phyloP scores from a whole-genome alignment of 495 filamentous ascomycete genomes.

The Tuber indicum region DNA sequence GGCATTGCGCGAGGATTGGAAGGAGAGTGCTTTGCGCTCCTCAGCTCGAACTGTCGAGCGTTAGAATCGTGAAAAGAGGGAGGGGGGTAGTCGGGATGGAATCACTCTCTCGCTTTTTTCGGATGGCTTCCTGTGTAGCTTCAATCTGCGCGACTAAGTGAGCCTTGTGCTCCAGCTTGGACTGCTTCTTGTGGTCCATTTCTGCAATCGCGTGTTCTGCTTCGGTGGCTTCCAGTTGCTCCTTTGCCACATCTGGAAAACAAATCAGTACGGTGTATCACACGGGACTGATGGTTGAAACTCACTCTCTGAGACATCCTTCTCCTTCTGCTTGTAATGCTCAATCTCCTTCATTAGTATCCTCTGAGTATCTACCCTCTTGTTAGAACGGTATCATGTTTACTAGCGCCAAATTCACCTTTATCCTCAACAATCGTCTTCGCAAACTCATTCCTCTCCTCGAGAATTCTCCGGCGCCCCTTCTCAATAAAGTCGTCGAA shows the following conservation, averaged over 20 bases:
- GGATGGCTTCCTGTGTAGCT: slow-evolving; percentile 63
- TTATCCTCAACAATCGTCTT: slow-evolving; percentile 84
- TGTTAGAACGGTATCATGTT: slow-evolving; percentile 1
- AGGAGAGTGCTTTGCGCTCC: slow-evolving; percentile 28
- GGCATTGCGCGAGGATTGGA: slow-evolving; percentile 74
- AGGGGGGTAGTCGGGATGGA: background rate
- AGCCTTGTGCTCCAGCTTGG: slow-evolving; percentile 65
- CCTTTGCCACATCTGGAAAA: slow-evolving; percentile 52
- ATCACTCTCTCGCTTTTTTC: slow-evolving; percentile 53
- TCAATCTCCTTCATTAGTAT: slow-evolving; percentile 84
- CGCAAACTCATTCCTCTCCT: slow-evolving; percentile 88
- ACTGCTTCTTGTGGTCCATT: slow-evolving; percentile 68
- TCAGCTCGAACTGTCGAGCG: slow-evolving; percentile 26
- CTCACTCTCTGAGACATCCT: slow-evolving; percentile 32
- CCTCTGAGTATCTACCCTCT: slow-evolving; percentile 68
- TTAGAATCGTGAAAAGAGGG: slow-evolving; percentile 5
- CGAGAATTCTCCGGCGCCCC: slow-evolving; percentile 77
- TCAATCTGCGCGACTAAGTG: slow-evolving; percentile 69
- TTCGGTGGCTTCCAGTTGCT: slow-evolving; percentile 78
- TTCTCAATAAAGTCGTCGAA: slow-evolving; percentile 94
- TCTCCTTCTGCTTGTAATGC: slow-evolving; percentile 44
- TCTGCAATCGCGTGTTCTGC: slow-evolving; percentile 74
- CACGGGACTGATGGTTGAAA: background rate
- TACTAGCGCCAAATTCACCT: slow-evolving; percentile 50
- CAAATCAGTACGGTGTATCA: slow-evolving; percentile 35